Evolutionary conservation across 768 basidiomycete species (phyloP).

Genomic region (Psilocybe cubensis): DNA sequence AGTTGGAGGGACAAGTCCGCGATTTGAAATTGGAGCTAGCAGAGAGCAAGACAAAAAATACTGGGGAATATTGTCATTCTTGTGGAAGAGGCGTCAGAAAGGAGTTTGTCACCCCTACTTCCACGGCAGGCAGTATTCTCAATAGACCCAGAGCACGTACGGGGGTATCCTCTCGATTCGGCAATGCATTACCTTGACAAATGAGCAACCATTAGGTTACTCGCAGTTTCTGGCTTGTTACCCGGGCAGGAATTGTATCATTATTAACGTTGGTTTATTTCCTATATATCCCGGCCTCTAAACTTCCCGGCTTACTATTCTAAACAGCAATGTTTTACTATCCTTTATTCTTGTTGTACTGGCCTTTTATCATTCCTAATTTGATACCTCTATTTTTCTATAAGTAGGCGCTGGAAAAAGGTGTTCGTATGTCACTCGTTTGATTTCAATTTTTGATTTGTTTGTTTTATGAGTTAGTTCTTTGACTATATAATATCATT

Average conservation of each 20-base stretch:
- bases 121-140: conserved; percentile 44
- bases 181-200: conserved; percentile 45
- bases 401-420: neutral
- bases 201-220: conserved; percentile 1
- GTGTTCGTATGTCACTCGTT: neutral
- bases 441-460: conserved; percentile 14
- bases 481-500: neutral
- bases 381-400: conserved; percentile 1
- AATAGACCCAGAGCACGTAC: conserved; percentile 71
- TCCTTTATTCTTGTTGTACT: conserved; percentile 14
- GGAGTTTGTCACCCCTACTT: conserved; percentile 1
- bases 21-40: conserved; percentile 74
- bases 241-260: conserved; percentile 13
- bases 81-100: conserved; percentile 58
- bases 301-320: conserved; percentile 13
- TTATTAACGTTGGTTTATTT: conserved; percentile 17
- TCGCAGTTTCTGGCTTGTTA: neutral
- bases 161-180: conserved; percentile 67
- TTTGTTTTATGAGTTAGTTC: conserved; percentile 12
- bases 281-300: conserved; percentile 12
- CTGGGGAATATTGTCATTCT: conserved; percentile 51
- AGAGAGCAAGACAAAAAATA: conserved; percentile 37
- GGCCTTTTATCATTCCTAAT: conserved; percentile 4
- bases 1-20: conserved; percentile 73
- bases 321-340: conserved; percentile 11